Evolutionary conservation across 1,284 basidiomycete genomes (phyloP).

Genomic region (Ceratobasidium sp.): DNA sequence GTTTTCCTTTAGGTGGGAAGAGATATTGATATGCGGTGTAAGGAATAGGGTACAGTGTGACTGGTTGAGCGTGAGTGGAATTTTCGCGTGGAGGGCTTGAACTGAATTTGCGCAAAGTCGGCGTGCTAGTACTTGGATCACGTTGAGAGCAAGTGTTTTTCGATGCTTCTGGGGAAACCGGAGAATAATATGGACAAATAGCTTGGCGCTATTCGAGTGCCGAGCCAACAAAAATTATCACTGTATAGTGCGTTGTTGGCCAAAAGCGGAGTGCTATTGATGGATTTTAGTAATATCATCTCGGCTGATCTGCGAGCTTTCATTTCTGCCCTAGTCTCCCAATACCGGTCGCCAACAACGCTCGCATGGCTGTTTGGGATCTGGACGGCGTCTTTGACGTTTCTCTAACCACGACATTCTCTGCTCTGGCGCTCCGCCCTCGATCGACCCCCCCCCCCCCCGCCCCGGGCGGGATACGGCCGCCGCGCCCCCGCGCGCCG

Average conservation of each 20-base stretch:
- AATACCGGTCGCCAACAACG: conserved; percentile 21
- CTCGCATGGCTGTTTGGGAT: conserved; percentile 9
- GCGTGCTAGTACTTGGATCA: conserved; percentile 40
- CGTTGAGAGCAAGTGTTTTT: conserved; percentile 44
- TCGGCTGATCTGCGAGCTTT: conserved; percentile 32
- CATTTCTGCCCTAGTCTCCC: too few relatives aligned
- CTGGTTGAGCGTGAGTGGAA: conserved; percentile 43
- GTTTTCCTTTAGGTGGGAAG: neutral
- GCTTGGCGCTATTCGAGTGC: conserved; percentile 52
- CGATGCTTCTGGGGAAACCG: neutral
- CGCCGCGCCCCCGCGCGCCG: too few relatives aligned
- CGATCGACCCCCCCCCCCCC: conserved; percentile 4
- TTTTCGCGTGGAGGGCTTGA: neutral
- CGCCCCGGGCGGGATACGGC: too few relatives aligned
- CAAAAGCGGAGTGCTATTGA: conserved; percentile 44
- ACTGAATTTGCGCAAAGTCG: conserved; percentile 3
- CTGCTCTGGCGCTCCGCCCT: conserved; percentile 1
- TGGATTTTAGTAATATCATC: conserved; percentile 47
- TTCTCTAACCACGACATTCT: conserved; percentile 47
- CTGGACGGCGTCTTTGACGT: conserved; percentile 45
- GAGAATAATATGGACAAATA: conserved; percentile 6
- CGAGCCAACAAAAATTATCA: conserved; percentile 50
- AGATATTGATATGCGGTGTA: neutral
- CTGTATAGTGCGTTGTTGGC: conserved; percentile 48
- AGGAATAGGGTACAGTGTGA: conserved; percentile 51